These are phyloP conservation scores for Phyllosticta paracitricarpa DNA, from an alignment of 2,329 filamentous ascomycete species.

Conservation along the genomic window DNA sequence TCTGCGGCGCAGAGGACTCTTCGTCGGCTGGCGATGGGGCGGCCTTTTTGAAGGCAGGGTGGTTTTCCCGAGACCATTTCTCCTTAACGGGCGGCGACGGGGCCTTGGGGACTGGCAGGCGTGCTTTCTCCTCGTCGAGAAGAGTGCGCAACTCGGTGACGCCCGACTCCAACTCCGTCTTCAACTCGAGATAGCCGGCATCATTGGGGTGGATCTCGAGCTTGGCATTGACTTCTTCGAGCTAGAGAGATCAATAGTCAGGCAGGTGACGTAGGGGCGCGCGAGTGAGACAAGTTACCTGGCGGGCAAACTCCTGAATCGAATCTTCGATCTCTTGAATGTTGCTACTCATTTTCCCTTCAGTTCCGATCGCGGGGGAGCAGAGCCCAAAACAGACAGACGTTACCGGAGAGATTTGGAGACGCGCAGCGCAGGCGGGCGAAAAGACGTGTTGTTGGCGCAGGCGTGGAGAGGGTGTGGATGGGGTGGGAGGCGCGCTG, in stretches of 20 bases:
- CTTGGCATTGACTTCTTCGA: slow-evolving; percentile 66
- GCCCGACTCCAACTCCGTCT: slow-evolving; percentile 71
- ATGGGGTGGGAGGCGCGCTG: neutral
- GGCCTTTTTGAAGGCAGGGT: slow-evolving; percentile 55
- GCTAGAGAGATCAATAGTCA: slow-evolving; percentile 35
- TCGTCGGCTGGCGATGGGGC: slow-evolving; percentile 23
- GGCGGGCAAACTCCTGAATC: slow-evolving; percentile 6
- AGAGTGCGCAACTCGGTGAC: slow-evolving; percentile 69
- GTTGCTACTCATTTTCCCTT: slow-evolving; percentile 11
- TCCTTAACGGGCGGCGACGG: slow-evolving; percentile 25
- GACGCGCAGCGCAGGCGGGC: neutral
- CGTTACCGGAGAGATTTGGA: slow-evolving; percentile 4
- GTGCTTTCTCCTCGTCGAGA: slow-evolving; percentile 68
- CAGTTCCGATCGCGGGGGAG: slow-evolving; percentile 5
- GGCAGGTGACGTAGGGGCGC: neutral
- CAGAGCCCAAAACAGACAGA: slow-evolving; percentile 5
- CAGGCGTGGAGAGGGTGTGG: neutral
- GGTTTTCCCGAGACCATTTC: slow-evolving; percentile 73
- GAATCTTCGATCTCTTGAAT: slow-evolving; percentile 5
- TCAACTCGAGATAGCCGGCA: slow-evolving; percentile 64
- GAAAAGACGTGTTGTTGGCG: neutral
- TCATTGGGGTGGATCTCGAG: slow-evolving; percentile 75
- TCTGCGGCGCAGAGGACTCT: neutral
- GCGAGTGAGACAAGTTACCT: neutral
- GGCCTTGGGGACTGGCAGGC: slow-evolving; percentile 37